Evolutionary conservation across 768 basidiomycete genomes (phyloP).

Genomic region (Termitomyces sp.): DNA sequence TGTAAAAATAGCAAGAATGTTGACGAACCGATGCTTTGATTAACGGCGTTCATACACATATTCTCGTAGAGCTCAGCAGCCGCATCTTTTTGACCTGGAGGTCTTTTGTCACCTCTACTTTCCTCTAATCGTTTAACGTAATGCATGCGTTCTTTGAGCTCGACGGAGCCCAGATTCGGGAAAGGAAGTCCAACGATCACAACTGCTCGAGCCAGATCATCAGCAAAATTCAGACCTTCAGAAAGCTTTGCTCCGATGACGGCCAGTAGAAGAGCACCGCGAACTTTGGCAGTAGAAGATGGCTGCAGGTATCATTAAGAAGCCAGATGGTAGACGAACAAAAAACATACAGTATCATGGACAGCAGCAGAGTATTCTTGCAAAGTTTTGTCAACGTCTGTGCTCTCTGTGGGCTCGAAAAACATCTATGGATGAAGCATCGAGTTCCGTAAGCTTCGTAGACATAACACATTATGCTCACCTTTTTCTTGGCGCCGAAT

Average conservation of each 20-base stretch:
- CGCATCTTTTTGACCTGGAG: constrained; percentile 50
- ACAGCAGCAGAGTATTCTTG: constrained; percentile 63
- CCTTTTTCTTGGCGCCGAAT: constrained; percentile 70
- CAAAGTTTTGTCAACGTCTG: constrained; percentile 68
- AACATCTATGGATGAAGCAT: constrained; percentile 55
- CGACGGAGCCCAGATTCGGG: constrained; percentile 85
- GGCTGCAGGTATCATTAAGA: background rate
- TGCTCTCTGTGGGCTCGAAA: constrained; percentile 74
- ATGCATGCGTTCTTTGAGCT: constrained; percentile 86
- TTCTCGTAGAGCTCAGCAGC: constrained; percentile 85
- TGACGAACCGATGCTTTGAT: constrained; percentile 87
- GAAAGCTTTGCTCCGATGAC: constrained; percentile 98
- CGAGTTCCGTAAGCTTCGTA: background rate
- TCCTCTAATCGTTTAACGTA: constrained; percentile 68
- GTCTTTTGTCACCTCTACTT: constrained; percentile 27
- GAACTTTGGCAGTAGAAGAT: constrained; percentile 23
- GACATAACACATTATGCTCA: constrained; percentile 19
- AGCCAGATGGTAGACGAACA: background rate
- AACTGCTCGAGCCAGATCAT: constrained; percentile 80
- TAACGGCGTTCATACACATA: constrained; percentile 91
- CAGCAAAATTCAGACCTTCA: constrained; percentile 79
- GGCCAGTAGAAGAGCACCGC: constrained; percentile 83
- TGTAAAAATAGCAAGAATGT: background rate
- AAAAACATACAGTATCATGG: constrained; percentile 7
- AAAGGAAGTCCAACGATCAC: constrained; percentile 89